Percentiles rank a stretch among this genome's conserved stretches.
Conservation (phyloP, 768 basidiomycete species). For the Lactarius evosmus region DNA sequence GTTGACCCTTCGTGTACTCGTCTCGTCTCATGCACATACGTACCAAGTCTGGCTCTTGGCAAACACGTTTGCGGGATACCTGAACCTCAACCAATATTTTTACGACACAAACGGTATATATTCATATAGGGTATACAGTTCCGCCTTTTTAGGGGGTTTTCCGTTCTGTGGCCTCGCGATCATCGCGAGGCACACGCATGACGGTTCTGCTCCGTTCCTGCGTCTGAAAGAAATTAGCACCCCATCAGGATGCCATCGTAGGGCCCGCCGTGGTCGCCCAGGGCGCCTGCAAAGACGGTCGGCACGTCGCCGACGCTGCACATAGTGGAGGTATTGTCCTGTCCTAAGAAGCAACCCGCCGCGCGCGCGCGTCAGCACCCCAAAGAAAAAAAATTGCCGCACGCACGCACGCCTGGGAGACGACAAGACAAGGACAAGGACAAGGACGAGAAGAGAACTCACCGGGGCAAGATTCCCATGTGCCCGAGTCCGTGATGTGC, state of each 20-base stretch:
- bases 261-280: conserved; percentile 22
- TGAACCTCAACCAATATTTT: background rate
- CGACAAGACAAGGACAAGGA: too few relatives aligned
- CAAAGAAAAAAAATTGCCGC: background rate
- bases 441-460: background rate
- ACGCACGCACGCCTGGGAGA: background rate
- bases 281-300: conserved; percentile 44
- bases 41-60: background rate
- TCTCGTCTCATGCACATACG: background rate
- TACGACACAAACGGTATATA: background rate
- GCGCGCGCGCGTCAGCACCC: background rate
- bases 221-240: conserved; percentile 16
- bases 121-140: background rate
- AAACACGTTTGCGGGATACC: background rate
- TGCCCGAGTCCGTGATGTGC: conserved; percentile 41
- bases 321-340: conserved; percentile 53
- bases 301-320: conserved; percentile 57
- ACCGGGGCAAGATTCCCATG: conserved; percentile 58
- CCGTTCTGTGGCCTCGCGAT: background rate
- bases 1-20: too few relatives aligned
- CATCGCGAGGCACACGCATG: background rate
- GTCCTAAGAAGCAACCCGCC: conserved; percentile 38
- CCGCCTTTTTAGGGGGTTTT: background rate
- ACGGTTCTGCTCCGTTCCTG: background rate
- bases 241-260: conserved; percentile 25